Conservation (phyloP, 495 filamentous ascomycete species). For the Xylaria palmicola region DNA sequence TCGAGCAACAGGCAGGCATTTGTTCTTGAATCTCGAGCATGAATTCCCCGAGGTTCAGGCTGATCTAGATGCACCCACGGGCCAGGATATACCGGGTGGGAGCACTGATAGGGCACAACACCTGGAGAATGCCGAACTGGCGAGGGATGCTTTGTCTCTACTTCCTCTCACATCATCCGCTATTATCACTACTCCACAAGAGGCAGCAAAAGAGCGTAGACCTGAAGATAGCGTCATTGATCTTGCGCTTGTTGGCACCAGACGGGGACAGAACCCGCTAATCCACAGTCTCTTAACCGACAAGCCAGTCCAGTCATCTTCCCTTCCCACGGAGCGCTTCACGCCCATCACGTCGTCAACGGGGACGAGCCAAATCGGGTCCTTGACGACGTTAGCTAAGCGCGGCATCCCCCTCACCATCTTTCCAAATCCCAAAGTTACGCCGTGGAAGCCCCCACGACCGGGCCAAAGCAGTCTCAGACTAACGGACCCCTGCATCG, state of each 20-base stretch:
- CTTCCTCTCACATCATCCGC: conserved; percentile 86
- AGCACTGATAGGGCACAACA: conserved; percentile 41
- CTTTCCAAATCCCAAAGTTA: conserved; percentile 63
- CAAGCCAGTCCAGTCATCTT: conserved; percentile 87
- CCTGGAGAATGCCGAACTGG: conserved; percentile 70
- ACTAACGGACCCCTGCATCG: conserved; percentile 75
- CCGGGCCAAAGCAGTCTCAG: conserved; percentile 52
- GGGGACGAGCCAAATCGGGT: conserved; percentile 38
- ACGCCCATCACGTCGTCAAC: conserved; percentile 32
- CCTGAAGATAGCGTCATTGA: conserved; percentile 44
- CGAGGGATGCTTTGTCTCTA: conserved; percentile 64
- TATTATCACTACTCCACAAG: conserved; percentile 79
- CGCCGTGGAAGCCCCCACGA: conserved; percentile 65
- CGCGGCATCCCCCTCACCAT: conserved; percentile 86
- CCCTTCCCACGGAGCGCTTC: conserved; percentile 69
- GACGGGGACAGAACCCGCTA: conserved; percentile 80
- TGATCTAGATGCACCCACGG: conserved; percentile 46
- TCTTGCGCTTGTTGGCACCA: conserved; percentile 55
- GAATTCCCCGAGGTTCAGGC: conserved; percentile 69
- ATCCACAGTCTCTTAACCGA: conserved; percentile 97
- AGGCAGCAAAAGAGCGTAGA: conserved; percentile 60
- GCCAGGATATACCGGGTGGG: conserved; percentile 1
- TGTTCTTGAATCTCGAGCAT: conserved; percentile 95
- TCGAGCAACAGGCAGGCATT: conserved; percentile 67
- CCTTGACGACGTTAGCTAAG: conserved; percentile 79